A percentile compares a stretch with the other conserved stretches of the same genome.
Evolutionary conservation across 805 yeast genomes (phyloP).

Genomic region (Spathaspora gorwiae): DNA sequence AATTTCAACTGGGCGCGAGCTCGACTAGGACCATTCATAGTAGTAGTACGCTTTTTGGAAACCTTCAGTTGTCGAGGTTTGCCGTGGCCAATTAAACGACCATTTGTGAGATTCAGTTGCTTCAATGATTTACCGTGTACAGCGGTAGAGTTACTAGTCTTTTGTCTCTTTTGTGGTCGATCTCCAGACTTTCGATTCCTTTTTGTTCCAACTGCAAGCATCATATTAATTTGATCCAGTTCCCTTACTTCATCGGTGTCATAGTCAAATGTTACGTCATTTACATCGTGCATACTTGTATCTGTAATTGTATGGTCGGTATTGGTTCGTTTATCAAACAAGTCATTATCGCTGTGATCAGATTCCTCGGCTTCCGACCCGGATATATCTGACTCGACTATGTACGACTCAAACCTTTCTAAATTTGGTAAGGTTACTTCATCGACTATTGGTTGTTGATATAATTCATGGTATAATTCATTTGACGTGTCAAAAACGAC

Average conservation of each 20-base stretch:
- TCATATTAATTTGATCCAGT: slow-evolving; percentile 13
- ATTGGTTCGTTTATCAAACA: not conserved
- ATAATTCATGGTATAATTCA: slow-evolving; percentile 7
- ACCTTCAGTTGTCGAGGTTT: not conserved
- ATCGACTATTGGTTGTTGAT: not conserved
- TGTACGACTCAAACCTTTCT: not conserved
- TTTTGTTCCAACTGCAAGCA: slow-evolving; percentile 7
- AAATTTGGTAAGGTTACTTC: not conserved
- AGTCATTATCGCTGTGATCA: not conserved
- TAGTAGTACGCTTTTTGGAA: not conserved
- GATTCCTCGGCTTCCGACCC: not conserved
- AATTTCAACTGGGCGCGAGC: not conserved
- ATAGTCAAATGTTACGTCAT: slow-evolving; percentile 8
- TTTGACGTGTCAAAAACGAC: slow-evolving; percentile 3
- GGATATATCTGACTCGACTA: not conserved
- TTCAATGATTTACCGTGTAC: not conserved
- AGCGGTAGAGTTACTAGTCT: not conserved
- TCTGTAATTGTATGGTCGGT: not conserved
- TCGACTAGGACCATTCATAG: not conserved
- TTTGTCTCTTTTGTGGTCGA: not conserved
- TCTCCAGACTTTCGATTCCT: not conserved
- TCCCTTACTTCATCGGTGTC: slow-evolving; percentile 12
- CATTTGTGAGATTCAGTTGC: not conserved
- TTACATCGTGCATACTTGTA: not conserved
- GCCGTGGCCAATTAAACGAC: not conserved